Conservation (phyloP, 192 early-diverging fungal species). For the Pilaira anomala region DNA sequence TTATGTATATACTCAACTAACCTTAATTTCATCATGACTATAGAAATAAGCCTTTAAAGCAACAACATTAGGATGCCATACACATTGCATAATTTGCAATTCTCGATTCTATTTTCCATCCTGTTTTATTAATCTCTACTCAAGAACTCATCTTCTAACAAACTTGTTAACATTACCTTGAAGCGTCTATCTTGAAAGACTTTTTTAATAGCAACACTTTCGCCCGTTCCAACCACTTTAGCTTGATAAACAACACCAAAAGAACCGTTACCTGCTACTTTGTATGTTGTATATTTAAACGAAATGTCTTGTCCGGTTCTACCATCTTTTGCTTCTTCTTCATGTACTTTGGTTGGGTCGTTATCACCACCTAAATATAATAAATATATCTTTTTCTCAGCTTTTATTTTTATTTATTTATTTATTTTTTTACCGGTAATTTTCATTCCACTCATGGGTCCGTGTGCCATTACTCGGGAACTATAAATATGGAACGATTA, state of each 20-base stretch:
- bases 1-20: conserved; percentile 17
- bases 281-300: conserved; percentile 87
- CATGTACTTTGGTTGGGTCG: conserved; percentile 56
- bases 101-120: conserved; percentile 70
- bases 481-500: conserved; percentile 4
- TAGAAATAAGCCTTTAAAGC: conserved; percentile 90
- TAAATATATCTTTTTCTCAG: no score
- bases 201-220: conserved; percentile 95
- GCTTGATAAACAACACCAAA: conserved; percentile 99
- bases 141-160: neutral
- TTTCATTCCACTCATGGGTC: conserved; percentile 40
- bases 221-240: conserved; percentile 75
- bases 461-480: conserved; percentile 32
- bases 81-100: conserved; percentile 88
- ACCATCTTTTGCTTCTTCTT: conserved; percentile 88
- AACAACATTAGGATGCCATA: conserved; percentile 92
- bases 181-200: conserved; percentile 97
- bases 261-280: conserved; percentile 94
- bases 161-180: conserved; percentile 63
- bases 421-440: conserved; percentile 25
- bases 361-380: conserved; percentile 19
- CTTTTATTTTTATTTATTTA: neutral
- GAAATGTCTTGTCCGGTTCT: conserved; percentile 81
- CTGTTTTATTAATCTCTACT: neutral
- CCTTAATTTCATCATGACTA: conserved; percentile 82